A percentile compares a stretch with the other conserved stretches of the same genome.
These are phyloP conservation scores for Solanum ossicruentum DNA, from an alignment of 257 asterid species.

Conservation along the genomic window DNA sequence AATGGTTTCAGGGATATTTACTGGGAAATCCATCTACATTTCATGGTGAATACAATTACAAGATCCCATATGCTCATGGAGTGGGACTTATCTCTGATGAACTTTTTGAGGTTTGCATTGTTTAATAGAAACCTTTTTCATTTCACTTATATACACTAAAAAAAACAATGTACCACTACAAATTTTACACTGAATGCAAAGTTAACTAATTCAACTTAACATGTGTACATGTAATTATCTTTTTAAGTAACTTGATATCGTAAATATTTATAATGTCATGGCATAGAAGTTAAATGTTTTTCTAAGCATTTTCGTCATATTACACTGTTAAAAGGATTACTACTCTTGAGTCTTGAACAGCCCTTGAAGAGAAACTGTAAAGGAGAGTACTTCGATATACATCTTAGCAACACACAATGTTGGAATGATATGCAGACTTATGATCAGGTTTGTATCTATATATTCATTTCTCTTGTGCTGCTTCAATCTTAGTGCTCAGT, in stretches of 20 bases:
- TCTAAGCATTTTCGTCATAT: background rate
- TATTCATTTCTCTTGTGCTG: background rate
- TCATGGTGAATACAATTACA: background rate
- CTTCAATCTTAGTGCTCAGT: background rate
- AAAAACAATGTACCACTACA: too few species aligned
- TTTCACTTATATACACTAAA: background rate
- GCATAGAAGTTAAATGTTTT: background rate
- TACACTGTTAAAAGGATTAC: background rate
- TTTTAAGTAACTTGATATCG: background rate
- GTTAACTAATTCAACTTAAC: background rate
- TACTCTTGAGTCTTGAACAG: background rate
- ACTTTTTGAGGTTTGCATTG: background rate
- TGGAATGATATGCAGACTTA: background rate
- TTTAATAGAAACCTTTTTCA: background rate
- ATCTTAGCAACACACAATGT: background rate
- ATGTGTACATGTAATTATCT: background rate
- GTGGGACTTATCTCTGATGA: background rate
- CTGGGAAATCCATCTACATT: slow-evolving; percentile 11
- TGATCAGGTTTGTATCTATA: background rate
- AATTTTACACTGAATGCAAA: background rate
- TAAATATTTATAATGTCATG: background rate
- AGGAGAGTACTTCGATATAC: slow-evolving; percentile 1
- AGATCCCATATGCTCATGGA: slow-evolving; percentile 3
- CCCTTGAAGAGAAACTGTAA: slow-evolving; percentile 6
- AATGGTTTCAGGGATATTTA: slow-evolving; percentile 14